phyloP scores from a whole-genome alignment of 257 asterid genomes.

The Solanum dulcamara region DNA sequence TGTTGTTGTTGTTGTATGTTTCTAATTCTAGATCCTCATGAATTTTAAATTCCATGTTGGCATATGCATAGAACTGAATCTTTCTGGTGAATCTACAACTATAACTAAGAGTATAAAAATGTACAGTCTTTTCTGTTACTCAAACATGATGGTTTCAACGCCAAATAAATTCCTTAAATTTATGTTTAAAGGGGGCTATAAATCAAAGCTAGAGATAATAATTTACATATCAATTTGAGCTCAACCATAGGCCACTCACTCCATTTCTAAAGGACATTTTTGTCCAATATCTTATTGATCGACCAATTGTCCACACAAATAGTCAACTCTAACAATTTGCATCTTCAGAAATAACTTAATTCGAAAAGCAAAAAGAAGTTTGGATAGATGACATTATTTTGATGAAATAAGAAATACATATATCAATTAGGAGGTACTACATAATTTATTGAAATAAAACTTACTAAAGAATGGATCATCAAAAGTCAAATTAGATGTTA shows the following conservation, averaged over 20 bases:
- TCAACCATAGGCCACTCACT: not conserved
- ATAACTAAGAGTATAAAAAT: not conserved
- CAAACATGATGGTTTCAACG: not conserved
- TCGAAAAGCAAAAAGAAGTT: not conserved
- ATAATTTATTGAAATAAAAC: not conserved
- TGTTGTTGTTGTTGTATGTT: too few relatives aligned
- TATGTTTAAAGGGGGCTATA: not conserved
- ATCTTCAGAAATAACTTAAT: not conserved
- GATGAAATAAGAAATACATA: not conserved
- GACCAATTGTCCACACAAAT: not conserved
- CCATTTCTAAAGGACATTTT: not conserved
- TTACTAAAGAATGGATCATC: not conserved
- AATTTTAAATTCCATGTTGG: not conserved
- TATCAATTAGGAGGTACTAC: not conserved
- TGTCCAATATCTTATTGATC: not conserved
- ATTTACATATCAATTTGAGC: not conserved
- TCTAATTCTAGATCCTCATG: not conserved
- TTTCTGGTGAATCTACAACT: not conserved
- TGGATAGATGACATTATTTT: not conserved
- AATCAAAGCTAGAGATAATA: not conserved
- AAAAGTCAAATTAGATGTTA: not conserved
- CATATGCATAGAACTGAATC: not conserved
- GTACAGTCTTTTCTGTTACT: not conserved
- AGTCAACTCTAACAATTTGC: not conserved
- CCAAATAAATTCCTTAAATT: not conserved